Percentiles rank a stretch among this genome's conserved stretches.
phyloP scores from a whole-genome alignment of 148 eudicot species.

The Rhododendron vialii region DNA sequence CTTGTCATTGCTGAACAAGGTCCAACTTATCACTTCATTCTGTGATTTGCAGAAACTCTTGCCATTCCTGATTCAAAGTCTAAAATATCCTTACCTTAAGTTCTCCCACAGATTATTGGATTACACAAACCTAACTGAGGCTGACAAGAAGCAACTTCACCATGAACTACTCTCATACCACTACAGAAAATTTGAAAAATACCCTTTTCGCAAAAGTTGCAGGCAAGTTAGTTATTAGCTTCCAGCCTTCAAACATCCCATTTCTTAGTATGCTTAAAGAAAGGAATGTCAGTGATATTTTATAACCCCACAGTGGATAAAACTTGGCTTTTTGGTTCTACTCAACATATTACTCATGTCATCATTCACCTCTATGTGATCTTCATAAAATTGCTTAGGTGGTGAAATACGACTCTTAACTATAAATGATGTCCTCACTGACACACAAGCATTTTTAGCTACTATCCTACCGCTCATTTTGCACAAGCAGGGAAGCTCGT shows the following conservation, averaged over 20 bases:
- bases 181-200: neutral
- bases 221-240: neutral
- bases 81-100: neutral
- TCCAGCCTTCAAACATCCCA: neutral
- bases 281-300: neutral
- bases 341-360: neutral
- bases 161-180: neutral
- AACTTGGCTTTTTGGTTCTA: neutral
- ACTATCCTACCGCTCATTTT: neutral
- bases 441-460: neutral
- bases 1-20: neutral
- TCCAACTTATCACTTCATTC: neutral
- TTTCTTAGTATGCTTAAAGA: neutral
- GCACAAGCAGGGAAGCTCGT: neutral
- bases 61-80: neutral
- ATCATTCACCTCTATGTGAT: neutral
- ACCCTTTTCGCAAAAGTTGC: neutral
- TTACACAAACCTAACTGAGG: neutral
- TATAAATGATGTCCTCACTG: neutral
- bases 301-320: neutral
- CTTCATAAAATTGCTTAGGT: neutral
- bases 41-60: neutral
- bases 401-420: neutral
- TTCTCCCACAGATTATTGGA: neutral
- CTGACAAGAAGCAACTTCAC: slow-evolving; percentile 3